Conservation (phyloP, 345 rosid genomes). For the Rhodomyrtus tomentosa region DNA sequence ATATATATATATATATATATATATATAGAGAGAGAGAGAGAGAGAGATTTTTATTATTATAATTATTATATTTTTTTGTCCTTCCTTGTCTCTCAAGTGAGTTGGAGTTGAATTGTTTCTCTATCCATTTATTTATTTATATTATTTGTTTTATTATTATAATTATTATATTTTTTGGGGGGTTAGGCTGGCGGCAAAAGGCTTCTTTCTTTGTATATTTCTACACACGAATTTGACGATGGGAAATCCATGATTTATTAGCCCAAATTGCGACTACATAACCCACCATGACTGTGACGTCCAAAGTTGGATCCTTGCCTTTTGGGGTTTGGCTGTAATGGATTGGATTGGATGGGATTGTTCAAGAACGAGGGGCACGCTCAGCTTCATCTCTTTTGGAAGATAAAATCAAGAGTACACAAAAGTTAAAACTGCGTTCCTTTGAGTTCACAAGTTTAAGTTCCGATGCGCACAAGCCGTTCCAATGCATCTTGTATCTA, state of each 20-base stretch:
- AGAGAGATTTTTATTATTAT: too few species aligned
- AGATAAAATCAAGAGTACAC: neutral
- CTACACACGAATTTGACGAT: neutral
- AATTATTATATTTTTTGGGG: neutral
- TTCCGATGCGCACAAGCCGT: fast-evolving
- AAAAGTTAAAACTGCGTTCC: neutral
- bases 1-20: too few species aligned
- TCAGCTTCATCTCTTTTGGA: neutral
- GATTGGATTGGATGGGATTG: neutral
- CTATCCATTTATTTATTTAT: neutral
- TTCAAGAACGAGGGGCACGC: fast-evolving
- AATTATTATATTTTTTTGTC: neutral
- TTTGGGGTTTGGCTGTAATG: neutral
- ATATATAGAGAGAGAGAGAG: neutral
- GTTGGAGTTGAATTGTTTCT: neutral
- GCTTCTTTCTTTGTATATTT: neutral
- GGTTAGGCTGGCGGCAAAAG: neutral
- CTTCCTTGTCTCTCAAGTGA: neutral
- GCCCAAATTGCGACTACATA: neutral
- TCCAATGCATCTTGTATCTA: neutral
- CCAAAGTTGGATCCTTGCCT: neutral
- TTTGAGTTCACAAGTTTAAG: neutral
- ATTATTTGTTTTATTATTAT: neutral
- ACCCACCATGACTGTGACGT: neutral
- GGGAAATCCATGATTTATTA: neutral